phyloP scores from a whole-genome alignment of 202 grass and related monocot species.

The Carex sylvatica region DNA sequence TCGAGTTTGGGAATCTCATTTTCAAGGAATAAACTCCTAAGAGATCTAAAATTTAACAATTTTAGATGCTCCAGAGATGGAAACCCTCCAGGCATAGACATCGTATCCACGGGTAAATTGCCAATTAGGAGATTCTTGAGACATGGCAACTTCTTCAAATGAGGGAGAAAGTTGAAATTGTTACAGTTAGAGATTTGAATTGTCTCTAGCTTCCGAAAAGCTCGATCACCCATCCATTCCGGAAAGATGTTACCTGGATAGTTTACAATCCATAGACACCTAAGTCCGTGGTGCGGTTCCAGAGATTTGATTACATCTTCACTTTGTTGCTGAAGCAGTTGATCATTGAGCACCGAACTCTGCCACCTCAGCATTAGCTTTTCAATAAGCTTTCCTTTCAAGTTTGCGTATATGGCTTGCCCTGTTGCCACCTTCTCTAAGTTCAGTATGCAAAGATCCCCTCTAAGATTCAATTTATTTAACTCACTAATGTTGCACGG shows the following conservation, averaged over 20 bases:
- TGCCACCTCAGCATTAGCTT: slow-evolving; percentile 48
- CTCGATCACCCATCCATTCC: slow-evolving; percentile 24
- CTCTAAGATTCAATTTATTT: slow-evolving; percentile 40
- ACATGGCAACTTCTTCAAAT: slow-evolving; percentile 9
- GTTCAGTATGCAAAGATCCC: slow-evolving; percentile 62
- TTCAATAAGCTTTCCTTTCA: slow-evolving; percentile 38
- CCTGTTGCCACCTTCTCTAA: slow-evolving; percentile 29
- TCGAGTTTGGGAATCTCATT: slow-evolving; percentile 26
- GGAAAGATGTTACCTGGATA: slow-evolving; percentile 42
- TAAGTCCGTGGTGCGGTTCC: slow-evolving; percentile 28
- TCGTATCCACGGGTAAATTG: not conserved
- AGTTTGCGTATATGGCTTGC: slow-evolving; percentile 29
- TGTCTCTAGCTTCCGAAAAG: slow-evolving; percentile 26
- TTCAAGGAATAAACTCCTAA: slow-evolving; percentile 15
- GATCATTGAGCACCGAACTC: not conserved
- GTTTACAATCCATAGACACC: slow-evolving; percentile 32
- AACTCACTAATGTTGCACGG: slow-evolving; percentile 40
- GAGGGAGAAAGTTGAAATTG: not conserved
- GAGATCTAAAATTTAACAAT: slow-evolving; percentile 24
- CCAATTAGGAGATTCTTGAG: slow-evolving; percentile 29
- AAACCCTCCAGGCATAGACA: slow-evolving; percentile 5
- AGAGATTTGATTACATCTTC: slow-evolving; percentile 31
- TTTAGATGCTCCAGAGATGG: slow-evolving; percentile 30
- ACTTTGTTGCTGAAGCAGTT: not conserved
- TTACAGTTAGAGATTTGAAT: slow-evolving; percentile 26